Percentiles rank a stretch among this genome's conserved stretches.
phyloP scores from a whole-genome alignment of 1,284 basidiomycete genomes.

The Tremellales sp. region DNA sequence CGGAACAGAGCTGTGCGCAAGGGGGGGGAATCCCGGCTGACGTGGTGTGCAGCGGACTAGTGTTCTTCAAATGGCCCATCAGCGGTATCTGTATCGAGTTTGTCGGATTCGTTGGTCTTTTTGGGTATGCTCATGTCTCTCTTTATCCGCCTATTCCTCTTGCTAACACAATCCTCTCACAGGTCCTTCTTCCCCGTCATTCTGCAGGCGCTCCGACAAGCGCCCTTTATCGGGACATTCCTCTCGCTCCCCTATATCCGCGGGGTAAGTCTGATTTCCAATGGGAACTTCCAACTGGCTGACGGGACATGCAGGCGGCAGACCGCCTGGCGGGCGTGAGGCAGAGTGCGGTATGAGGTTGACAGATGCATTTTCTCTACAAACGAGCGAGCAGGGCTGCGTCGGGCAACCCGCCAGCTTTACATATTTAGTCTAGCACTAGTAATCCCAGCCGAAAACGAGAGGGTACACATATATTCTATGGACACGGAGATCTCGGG shows the following conservation, averaged over 20 bases:
- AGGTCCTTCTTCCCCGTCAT: constrained; percentile 99
- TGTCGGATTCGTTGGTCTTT: constrained; percentile 94
- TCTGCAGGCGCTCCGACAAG: constrained; percentile 88
- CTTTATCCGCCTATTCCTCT: not conserved
- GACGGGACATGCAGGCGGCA: constrained; percentile 27
- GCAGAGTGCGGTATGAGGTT: constrained; percentile 45
- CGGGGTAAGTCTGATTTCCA: constrained; percentile 36
- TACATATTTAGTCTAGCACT: no score
- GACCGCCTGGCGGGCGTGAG: constrained; percentile 47
- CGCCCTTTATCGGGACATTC: constrained; percentile 85
- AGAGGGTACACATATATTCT: no score
- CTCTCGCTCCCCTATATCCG: constrained; percentile 82
- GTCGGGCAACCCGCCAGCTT: no score
- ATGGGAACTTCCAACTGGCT: not conserved
- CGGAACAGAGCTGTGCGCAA: not conserved
- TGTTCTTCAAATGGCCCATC: constrained; percentile 86
- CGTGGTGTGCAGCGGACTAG: constrained; percentile 34
- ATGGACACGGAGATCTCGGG: no score
- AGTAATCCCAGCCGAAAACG: no score
- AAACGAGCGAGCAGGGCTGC: no score
- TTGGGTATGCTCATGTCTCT: constrained; percentile 67
- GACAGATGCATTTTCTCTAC: no score
- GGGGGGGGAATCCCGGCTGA: not conserved
- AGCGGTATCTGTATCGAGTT: constrained; percentile 90
- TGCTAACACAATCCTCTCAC: constrained; percentile 14